Evolutionary conservation across 2,329 filamentous ascomycete species (phyloP), one percentile per base, ranked within the genome.

Genomic region (Fusarium illudens): DNA sequence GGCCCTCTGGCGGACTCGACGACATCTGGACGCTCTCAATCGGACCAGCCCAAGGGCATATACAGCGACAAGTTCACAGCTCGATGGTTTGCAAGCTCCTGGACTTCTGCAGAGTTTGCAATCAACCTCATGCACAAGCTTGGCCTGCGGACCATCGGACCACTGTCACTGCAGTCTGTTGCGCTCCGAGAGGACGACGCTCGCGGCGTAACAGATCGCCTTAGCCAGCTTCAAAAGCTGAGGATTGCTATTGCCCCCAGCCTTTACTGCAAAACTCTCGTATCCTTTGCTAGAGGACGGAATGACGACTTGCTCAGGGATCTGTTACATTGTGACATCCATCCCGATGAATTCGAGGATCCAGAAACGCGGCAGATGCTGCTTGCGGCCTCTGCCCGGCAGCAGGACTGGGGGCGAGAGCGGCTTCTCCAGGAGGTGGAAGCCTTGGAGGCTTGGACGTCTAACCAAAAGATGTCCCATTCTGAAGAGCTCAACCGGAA

Each of bases 111-210:
- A 10, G 89, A 94, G 58, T 86, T 90, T 68, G 88, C 93, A 25
- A 87, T 96, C 57, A 86, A 86, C 32, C 85, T 92, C 7, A 81
- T 96, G 17, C 84, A 86, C 58, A 87, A 91, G 71, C 86, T 97
- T 53, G 92, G 92, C 3, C 82, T 96, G 6, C 83, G 87, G 49
- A 81, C 84, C 33, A 90, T 97, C 65, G 94, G 94, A 0, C 90
- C 93, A 0, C 80, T 91, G 17, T 91, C 93, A 4, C 76, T 97
- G 19, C 91, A 94, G 67, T 90, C 94, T 46, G 88, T 97, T 77
- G 92, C 90, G 4, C 77, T 91, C 11, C 86, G 92, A 72, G 87
- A 91, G 54, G 77, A 81, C 2, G 84, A 84, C 10, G 77, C 87
- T 0, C 79, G 84, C 30, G 85, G 83, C 7, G 81, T 96, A n/a